phyloP scores from a whole-genome alignment of 176 grass and related monocot species.

The Aegilops umbellulata region DNA sequence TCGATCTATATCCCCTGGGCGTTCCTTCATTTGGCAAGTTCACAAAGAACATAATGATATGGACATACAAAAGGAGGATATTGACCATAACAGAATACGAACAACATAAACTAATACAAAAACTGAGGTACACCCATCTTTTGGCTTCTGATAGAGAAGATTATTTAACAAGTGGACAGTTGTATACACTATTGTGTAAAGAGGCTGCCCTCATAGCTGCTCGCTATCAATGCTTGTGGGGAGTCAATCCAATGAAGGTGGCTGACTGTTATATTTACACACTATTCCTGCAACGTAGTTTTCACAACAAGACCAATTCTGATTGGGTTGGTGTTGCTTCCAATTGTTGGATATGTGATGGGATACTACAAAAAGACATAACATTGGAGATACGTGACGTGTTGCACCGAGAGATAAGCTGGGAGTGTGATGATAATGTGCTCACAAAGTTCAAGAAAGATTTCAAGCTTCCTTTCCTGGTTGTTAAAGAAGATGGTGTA shows the following conservation, averaged over 20 bases:
- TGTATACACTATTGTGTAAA: too few species aligned
- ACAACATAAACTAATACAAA: neutral
- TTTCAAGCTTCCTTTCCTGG: too few species aligned
- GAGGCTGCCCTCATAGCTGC: neutral
- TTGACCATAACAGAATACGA: fast-evolving
- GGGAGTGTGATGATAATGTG: neutral
- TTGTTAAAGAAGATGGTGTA: too few species aligned
- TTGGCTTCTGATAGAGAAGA: neutral
- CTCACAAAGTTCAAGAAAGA: neutral
- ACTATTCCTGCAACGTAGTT: neutral
- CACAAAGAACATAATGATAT: neutral
- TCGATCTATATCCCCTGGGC: too few species aligned
- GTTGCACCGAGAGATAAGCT: neutral
- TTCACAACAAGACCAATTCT: neutral
- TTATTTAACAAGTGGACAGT: too few species aligned
- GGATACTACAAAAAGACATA: neutral
- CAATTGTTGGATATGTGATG: neutral
- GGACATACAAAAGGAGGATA: neutral
- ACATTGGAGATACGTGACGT: neutral
- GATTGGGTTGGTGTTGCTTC: neutral
- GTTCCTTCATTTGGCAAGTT: too few species aligned
- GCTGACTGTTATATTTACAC: neutral
- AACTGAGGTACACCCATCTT: neutral
- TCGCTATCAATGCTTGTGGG: too few species aligned
- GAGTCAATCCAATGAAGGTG: neutral